Evolutionary conservation across 306 rosid species (phyloP).

Genomic region (Sindora glabra): DNA sequence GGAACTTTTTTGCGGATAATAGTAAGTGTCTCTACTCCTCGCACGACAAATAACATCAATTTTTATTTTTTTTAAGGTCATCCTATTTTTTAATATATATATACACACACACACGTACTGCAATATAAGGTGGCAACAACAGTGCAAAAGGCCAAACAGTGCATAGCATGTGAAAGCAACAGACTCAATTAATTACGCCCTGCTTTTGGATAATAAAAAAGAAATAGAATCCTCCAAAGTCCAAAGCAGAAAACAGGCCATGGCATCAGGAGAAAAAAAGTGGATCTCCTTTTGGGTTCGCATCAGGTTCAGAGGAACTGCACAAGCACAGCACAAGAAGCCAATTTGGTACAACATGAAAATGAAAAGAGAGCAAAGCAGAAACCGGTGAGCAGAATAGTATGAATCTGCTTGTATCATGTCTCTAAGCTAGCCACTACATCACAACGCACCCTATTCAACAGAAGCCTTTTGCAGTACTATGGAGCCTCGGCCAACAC

Average conservation of each 20-base stretch:
- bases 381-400: background rate
- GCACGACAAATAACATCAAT: too few species aligned
- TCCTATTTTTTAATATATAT: too few species aligned
- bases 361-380: background rate
- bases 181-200: too few species aligned
- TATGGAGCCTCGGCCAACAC: too few species aligned
- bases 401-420: constrained; percentile 19
- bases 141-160: background rate
- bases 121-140: background rate
- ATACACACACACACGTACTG: too few species aligned
- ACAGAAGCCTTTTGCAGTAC: too few species aligned
- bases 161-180: background rate
- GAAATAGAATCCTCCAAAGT: background rate
- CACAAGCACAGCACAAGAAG: background rate
- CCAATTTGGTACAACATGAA: constrained; percentile 6
- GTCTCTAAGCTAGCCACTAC: constrained; percentile 6
- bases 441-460: too few species aligned
- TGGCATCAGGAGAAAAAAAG: background rate
- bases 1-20: too few species aligned
- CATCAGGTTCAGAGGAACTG: background rate
- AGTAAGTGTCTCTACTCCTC: too few species aligned
- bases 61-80: too few species aligned
- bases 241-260: background rate
- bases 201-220: background rate
- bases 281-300: background rate